Evolutionary conservation across 2,329 filamentous ascomycete species (phyloP).

Genomic region (Penicillium decumbens): DNA sequence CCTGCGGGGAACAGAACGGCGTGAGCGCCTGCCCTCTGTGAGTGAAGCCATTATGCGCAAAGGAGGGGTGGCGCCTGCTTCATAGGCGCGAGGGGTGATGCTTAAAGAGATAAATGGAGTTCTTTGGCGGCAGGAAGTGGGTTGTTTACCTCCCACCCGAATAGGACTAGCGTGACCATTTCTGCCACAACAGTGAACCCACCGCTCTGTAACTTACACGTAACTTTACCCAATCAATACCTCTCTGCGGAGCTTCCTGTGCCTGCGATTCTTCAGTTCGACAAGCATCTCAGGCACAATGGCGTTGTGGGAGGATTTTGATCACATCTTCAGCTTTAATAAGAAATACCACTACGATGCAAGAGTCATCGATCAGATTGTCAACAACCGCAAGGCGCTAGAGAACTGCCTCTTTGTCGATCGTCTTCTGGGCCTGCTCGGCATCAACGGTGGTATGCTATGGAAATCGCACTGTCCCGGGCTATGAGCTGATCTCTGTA

Average conservation of each 20-base stretch:
- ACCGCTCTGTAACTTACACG: conserved; percentile 27
- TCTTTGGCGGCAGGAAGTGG: conserved; percentile 26
- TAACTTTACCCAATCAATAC: conserved; percentile 15
- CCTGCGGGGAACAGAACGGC: conserved; percentile 60
- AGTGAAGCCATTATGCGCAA: conserved; percentile 37
- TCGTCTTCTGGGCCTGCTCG: conserved; percentile 65
- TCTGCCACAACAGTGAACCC: conserved; percentile 31
- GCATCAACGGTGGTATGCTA: conserved; percentile 61
- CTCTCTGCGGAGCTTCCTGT: conserved; percentile 13
- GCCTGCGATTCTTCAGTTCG: conserved; percentile 1
- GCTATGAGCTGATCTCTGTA: conserved; percentile 9
- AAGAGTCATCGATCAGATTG: conserved; percentile 58
- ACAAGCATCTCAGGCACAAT: conserved; percentile 24
- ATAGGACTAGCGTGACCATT: conserved; percentile 29
- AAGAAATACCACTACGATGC: conserved; percentile 60
- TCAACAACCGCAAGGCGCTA: conserved; percentile 61
- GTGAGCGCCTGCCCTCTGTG: conserved; percentile 51
- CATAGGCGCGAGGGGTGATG: conserved; percentile 27
- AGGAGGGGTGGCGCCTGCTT: conserved; percentile 18
- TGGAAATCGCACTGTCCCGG: conserved; percentile 5
- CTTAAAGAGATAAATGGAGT: conserved; percentile 9
- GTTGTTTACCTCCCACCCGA: conserved; percentile 39
- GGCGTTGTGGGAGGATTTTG: conserved; percentile 57
- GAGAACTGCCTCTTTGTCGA: conserved; percentile 74
- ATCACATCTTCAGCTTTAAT: conserved; percentile 62